Conservation (phyloP, 2,329 filamentous ascomycete species). For the Diaporthe vexans region DNA sequence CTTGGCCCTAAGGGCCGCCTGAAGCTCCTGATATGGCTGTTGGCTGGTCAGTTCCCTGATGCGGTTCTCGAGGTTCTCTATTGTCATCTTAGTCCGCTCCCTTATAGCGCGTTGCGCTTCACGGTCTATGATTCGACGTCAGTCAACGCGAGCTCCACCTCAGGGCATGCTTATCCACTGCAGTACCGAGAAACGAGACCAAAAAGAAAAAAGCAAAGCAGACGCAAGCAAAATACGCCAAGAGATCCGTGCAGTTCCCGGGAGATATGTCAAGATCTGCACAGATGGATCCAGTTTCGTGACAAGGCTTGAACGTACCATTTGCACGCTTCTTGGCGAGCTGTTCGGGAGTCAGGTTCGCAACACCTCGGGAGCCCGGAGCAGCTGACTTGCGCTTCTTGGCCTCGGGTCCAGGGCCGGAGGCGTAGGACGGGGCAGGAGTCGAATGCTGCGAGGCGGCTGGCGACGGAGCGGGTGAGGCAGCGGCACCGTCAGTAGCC, state of each 20-base stretch:
- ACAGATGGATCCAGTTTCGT: not conserved
- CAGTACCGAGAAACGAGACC: not conserved
- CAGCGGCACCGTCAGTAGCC: constrained; percentile 23
- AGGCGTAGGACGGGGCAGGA: constrained; percentile 29
- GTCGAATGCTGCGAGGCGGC: constrained; percentile 34
- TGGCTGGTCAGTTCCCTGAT: constrained; percentile 84
- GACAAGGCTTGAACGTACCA: constrained; percentile 55
- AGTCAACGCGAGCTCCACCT: constrained; percentile 35
- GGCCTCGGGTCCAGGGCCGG: constrained; percentile 23
- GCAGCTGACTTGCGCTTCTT: constrained; percentile 62
- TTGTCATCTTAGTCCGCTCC: constrained; percentile 84
- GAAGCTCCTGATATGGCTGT: constrained; percentile 87
- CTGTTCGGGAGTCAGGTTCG: constrained; percentile 80
- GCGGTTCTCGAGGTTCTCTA: constrained; percentile 78
- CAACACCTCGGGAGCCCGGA: constrained; percentile 64
- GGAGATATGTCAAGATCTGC: not conserved
- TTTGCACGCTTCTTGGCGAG: constrained; percentile 76
- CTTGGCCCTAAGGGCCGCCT: constrained; percentile 81
- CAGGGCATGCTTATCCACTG: constrained; percentile 20
- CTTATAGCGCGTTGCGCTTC: constrained; percentile 89
- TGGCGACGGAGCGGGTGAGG: constrained; percentile 18
- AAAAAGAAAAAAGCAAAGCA: not conserved
- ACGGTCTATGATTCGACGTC: constrained; percentile 68
- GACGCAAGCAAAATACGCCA: not conserved
- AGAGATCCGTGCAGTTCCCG: not conserved